Conservation (phyloP, 306 rosid genomes). For the Nissolia schottii region DNA sequence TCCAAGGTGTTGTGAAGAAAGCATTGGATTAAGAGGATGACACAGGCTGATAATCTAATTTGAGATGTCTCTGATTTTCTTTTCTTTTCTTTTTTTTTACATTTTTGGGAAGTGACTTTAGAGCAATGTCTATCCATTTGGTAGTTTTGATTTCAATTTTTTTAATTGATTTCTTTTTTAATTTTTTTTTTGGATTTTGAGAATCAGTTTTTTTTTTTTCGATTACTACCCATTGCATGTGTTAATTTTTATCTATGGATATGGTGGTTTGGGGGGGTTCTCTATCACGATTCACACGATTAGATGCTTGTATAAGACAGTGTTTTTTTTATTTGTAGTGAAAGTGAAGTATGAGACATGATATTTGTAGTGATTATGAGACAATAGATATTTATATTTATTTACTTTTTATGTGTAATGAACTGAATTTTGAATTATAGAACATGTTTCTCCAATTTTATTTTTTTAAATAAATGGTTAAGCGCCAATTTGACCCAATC, state of each 20-base stretch:
- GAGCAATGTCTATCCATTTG: slow-evolving; percentile 29
- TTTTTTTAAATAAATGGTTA: no score
- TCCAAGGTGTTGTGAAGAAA: slow-evolving; percentile 92
- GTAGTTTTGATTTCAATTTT: background rate
- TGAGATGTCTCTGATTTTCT: no score
- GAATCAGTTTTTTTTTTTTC: background rate
- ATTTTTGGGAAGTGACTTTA: background rate
- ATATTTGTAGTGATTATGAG: no score
- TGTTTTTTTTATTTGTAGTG: no score
- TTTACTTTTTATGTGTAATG: no score
- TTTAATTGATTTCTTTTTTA: background rate
- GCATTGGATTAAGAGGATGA: slow-evolving; percentile 98
- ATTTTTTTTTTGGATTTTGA: background rate
- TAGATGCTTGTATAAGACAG: slow-evolving; percentile 2
- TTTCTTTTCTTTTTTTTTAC: no score
- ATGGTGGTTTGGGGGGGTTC: slow-evolving; percentile 33
- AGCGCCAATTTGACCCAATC: no score
- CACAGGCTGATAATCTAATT: slow-evolving; percentile 99
- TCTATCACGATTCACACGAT: background rate
- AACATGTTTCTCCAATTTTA: no score
- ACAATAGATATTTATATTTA: no score
- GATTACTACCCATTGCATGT: slow-evolving; percentile 35
- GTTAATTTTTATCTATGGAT: slow-evolving; percentile 41
- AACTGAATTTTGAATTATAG: no score
- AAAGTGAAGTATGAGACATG: no score